Evolutionary conservation across 164 flowering plant genomes (phyloP).

Genomic region (Stephania cephalantha): DNA sequence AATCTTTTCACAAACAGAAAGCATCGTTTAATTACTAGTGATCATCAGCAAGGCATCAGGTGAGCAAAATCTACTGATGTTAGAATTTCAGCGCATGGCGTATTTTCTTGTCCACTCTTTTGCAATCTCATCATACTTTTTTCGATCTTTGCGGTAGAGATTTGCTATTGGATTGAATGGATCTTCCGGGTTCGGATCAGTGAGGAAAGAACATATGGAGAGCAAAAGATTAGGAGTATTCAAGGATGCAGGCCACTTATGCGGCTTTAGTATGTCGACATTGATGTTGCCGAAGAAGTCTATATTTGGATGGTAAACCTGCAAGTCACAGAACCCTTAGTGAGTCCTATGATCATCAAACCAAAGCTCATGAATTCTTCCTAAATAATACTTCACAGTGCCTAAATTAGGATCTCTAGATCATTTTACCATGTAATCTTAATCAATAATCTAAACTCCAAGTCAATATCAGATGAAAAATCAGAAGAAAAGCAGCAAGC

Average conservation of each 20-base stretch:
- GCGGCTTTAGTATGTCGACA: conserved; percentile 15
- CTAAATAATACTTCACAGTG: not conserved
- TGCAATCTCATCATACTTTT: conserved; percentile 5
- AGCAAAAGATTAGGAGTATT: conserved; percentile 12
- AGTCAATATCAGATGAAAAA: not conserved
- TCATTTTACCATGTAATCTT: no score
- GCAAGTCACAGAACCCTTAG: not conserved
- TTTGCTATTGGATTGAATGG: conserved; percentile 1
- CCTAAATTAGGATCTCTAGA: no score
- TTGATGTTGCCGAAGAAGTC: conserved; percentile 18
- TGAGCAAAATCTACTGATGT: not conserved
- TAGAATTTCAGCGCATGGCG: conserved; percentile 11
- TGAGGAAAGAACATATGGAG: conserved; percentile 23
- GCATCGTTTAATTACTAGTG: not conserved
- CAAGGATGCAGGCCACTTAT: conserved; percentile 15
- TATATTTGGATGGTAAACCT: conserved; percentile 29
- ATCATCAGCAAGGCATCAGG: not conserved
- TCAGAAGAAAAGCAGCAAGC: not conserved
- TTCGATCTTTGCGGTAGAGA: conserved; percentile 12
- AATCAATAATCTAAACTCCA: no score
- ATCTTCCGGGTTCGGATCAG: conserved; percentile 20
- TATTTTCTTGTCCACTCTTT: conserved; percentile 20
- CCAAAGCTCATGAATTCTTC: not conserved
- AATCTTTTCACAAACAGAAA: not conserved
- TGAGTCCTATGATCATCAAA: not conserved